These are phyloP conservation scores for Selenicereus undatus DNA, from an alignment of 148 eudicot genomes.

Conservation along the genomic window DNA sequence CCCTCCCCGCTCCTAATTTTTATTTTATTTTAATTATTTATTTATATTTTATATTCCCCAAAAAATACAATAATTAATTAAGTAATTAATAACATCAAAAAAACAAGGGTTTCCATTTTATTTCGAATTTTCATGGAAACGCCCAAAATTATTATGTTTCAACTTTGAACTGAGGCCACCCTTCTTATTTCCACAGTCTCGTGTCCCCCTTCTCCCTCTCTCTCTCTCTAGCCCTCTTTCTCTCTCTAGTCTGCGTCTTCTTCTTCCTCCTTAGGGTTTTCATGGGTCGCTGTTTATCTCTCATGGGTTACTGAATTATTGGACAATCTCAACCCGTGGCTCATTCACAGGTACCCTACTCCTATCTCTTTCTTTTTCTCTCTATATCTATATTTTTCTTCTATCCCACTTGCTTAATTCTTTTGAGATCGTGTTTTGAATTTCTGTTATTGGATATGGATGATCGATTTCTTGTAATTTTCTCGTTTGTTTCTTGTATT, in stretches of 20 bases:
- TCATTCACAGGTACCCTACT: constrained; percentile 14
- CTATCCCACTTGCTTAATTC: neutral
- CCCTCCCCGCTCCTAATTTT: neutral
- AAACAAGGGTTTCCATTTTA: neutral
- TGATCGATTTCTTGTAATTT: neutral
- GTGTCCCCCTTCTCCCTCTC: neutral
- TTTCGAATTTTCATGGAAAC: neutral
- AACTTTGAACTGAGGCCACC: neutral
- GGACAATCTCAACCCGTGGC: neutral
- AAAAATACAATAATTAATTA: neutral
- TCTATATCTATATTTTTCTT: neutral
- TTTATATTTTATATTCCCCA: neutral
- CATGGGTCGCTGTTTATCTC: neutral
- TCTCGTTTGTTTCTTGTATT: neutral
- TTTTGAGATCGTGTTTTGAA: constrained; percentile 7
- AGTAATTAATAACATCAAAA: neutral
- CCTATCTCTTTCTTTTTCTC: neutral
- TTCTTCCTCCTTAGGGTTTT: constrained; percentile 6
- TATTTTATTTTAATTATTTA: neutral
- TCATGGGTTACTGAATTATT: constrained; percentile 18
- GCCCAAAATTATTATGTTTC: constrained; percentile 1
- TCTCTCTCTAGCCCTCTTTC: neutral
- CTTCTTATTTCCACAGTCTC: neutral
- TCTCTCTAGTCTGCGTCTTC: neutral
- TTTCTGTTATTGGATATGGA: neutral